Evolutionary conservation across 169 alveolate genomes (phyloP).

Genomic region (Besnoitia besnoiti): DNA sequence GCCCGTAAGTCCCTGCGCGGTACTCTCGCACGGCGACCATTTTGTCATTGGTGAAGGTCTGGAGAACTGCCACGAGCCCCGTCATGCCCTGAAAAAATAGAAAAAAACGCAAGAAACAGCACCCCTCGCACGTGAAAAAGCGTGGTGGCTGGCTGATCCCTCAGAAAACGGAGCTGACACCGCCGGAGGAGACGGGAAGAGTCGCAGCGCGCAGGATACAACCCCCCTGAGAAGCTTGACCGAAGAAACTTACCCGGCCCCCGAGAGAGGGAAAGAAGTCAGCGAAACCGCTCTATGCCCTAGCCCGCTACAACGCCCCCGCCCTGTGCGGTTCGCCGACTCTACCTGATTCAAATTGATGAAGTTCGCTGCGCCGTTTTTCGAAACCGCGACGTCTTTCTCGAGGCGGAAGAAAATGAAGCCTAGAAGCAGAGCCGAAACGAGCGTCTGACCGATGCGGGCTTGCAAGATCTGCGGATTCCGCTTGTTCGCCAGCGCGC

Average conservation of each 20-base stretch:
- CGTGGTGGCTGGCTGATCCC: neutral
- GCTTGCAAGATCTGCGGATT: conserved; percentile 67
- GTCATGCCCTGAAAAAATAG: conserved; percentile 47
- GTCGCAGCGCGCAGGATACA: neutral
- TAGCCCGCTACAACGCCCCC: too few relatives aligned
- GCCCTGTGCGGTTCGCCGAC: too few relatives aligned
- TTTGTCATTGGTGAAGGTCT: conserved; percentile 66
- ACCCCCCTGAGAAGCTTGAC: too few relatives aligned
- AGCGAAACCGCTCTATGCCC: neutral
- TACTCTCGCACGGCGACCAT: conserved; percentile 68
- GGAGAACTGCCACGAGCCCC: conserved; percentile 66
- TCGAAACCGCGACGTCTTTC: conserved; percentile 51
- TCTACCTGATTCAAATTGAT: conserved; percentile 67
- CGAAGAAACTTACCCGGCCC: neutral
- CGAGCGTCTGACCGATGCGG: conserved; percentile 63
- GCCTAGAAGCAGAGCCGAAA: conserved; percentile 63
- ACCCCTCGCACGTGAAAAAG: neutral
- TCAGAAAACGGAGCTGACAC: too few relatives aligned
- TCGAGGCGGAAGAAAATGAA: conserved; percentile 53
- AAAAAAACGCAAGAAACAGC: neutral
- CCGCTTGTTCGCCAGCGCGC: conserved; percentile 60
- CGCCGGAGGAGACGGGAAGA: neutral
- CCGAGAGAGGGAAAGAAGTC: neutral
- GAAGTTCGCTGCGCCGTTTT: conserved; percentile 66
- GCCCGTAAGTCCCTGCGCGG: conserved; percentile 61